These are phyloP conservation scores for Rhodomyrtus psidioides DNA, from an alignment of 441 rosid genomes.

Conservation along the genomic window DNA sequence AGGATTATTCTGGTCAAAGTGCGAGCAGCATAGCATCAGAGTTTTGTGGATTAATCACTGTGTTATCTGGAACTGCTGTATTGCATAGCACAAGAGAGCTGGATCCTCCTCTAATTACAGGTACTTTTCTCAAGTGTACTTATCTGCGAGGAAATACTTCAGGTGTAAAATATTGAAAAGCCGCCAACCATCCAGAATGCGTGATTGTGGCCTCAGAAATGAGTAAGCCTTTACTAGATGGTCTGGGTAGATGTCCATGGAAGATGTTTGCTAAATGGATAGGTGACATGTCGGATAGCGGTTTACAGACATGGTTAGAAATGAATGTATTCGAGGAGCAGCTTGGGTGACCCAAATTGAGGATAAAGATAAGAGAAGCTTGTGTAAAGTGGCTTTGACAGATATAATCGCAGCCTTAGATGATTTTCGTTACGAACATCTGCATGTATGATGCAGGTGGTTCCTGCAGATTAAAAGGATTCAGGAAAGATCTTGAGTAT, in stretches of 20 bases:
- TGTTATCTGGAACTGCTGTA: conserved; percentile 13
- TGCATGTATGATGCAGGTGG: not conserved
- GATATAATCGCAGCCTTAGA: not conserved
- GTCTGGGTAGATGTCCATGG: not conserved
- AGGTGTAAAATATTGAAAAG: not conserved
- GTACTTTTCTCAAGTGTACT: not conserved
- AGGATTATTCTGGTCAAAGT: conserved; percentile 17
- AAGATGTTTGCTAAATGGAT: not conserved
- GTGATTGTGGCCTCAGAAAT: not conserved
- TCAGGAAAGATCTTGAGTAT: not conserved
- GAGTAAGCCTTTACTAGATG: not conserved
- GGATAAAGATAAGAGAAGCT: not conserved
- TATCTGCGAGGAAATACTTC: not conserved
- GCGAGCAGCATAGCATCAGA: conserved; percentile 17
- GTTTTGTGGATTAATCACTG: conserved; percentile 13
- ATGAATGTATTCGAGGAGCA: not conserved
- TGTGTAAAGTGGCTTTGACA: not conserved
- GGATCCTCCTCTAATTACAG: conserved; percentile 11
- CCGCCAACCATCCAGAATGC: not conserved
- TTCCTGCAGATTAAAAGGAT: not conserved
- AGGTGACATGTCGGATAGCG: not conserved
- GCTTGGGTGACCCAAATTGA: not conserved
- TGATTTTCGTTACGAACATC: not conserved
- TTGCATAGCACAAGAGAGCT: conserved; percentile 13
- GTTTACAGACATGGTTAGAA: not conserved